These are phyloP conservation scores for Exidia glandulosa DNA, from an alignment of 768 basidiomycete species.

Conservation along the genomic window DNA sequence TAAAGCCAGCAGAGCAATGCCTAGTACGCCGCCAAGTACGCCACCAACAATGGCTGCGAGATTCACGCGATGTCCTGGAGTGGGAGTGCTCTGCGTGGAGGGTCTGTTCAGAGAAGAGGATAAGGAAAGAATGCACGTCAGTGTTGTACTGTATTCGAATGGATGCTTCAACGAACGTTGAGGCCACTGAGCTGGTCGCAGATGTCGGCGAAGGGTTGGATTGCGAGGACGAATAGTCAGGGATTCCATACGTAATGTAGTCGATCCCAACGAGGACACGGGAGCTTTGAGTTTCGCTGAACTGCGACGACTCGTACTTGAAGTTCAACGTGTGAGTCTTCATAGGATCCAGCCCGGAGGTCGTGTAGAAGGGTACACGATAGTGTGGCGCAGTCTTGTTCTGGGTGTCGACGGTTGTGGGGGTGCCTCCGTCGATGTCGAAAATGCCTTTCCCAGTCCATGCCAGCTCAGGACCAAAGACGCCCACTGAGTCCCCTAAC, in stretches of 20 bases:
- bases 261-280: not conserved
- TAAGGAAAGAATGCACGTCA: not conserved
- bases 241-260: not conserved
- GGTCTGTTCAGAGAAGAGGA: not conserved
- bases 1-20: not conserved
- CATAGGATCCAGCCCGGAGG: not conserved
- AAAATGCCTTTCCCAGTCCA: not conserved
- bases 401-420: not conserved
- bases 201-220: too few relatives aligned
- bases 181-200: not conserved
- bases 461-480: not conserved
- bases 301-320: not conserved
- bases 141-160: not conserved
- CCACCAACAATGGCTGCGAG: not conserved
- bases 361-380: not conserved
- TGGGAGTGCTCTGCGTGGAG: not conserved
- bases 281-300: not conserved
- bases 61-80: too few relatives aligned
- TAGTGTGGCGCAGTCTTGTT: too few relatives aligned
- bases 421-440: not conserved
- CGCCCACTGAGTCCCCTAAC: not conserved
- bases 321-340: not conserved
- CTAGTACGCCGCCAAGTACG: not conserved
- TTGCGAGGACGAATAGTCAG: too few relatives aligned
- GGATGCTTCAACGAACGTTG: not conserved